Evolutionary conservation across 495 filamentous ascomycete species (phyloP).

Genomic region (Penicillium parvum): DNA sequence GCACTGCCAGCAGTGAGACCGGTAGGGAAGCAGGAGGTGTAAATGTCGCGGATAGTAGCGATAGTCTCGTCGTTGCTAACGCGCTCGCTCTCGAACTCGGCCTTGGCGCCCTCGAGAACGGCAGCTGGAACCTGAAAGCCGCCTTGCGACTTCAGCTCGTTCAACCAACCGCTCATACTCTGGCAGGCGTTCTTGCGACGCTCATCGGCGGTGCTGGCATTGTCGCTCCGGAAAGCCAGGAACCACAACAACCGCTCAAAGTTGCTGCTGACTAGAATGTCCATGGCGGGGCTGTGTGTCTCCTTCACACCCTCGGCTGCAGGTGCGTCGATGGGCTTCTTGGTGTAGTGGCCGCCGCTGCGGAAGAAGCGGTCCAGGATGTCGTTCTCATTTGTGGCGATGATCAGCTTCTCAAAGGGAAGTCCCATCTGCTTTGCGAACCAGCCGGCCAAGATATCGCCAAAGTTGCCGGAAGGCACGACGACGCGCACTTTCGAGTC

Average conservation of each 20-base stretch:
- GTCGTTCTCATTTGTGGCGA: constrained; percentile 92
- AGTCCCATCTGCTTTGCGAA: constrained; percentile 90
- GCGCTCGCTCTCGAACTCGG: constrained; percentile 75
- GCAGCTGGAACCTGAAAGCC: constrained; percentile 71
- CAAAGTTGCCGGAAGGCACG: constrained; percentile 92
- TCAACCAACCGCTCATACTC: constrained; percentile 70
- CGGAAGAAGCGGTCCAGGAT: constrained; percentile 79
- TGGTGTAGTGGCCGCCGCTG: constrained; percentile 75
- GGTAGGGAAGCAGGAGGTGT: constrained; percentile 41
- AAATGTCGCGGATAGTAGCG: constrained; percentile 64
- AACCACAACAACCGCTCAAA: constrained; percentile 97
- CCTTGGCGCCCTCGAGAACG: constrained; percentile 59
- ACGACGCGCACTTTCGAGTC: constrained; percentile 68
- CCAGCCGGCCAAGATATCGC: constrained; percentile 90
- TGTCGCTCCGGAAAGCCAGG: constrained; percentile 62
- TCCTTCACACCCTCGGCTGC: constrained; percentile 51
- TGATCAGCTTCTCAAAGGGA: constrained; percentile 73
- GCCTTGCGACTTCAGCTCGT: constrained; percentile 68
- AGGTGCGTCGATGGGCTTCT: constrained; percentile 38
- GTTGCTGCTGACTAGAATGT: constrained; percentile 91
- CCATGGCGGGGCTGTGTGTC: constrained; percentile 90
- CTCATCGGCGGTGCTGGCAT: constrained; percentile 22
- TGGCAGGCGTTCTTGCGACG: constrained; percentile 38
- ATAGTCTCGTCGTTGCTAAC: constrained; percentile 76
- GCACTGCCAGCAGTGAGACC: constrained; percentile 27